These are phyloP conservation scores for Globomyces sp. DNA, from an alignment of 371 early-diverging fungal species.

Conservation along the genomic window DNA sequence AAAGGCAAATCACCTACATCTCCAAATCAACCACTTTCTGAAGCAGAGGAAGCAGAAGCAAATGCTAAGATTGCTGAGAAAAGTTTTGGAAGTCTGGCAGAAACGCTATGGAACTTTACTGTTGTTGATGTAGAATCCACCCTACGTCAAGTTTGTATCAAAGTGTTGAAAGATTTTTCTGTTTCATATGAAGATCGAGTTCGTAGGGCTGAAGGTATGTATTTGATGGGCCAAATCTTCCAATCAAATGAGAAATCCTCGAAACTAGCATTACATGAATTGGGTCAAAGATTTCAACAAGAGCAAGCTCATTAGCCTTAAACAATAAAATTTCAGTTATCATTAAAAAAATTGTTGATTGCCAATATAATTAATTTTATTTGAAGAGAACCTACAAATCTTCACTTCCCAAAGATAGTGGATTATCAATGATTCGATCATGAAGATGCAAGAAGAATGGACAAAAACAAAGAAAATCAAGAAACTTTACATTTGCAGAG, in stretches of 20 bases:
- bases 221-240: slow-evolving; percentile 24
- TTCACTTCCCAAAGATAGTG: too few species aligned
- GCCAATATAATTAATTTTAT: too few species aligned
- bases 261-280: neutral
- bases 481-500: too few species aligned
- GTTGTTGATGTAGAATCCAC: slow-evolving; percentile 29
- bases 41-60: slow-evolving; percentile 11
- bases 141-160: slow-evolving; percentile 27
- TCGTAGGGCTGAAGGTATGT: slow-evolving; percentile 22
- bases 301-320: neutral
- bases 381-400: too few species aligned
- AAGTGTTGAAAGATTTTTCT: slow-evolving; percentile 30
- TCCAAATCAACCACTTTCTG: neutral
- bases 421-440: too few species aligned
- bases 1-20: neutral
- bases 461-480: too few species aligned
- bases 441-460: too few species aligned
- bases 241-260: neutral
- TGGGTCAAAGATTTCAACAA: neutral
- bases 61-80: neutral
- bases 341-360: too few species aligned
- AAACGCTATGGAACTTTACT: slow-evolving; percentile 30
- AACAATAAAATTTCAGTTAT: too few species aligned
- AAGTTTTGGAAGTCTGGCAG: slow-evolving; percentile 18
- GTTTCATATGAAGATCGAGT: slow-evolving; percentile 19